Evolutionary conservation across 2,329 filamentous ascomycete species (phyloP).

Genomic region (Aspergillus tanneri): DNA sequence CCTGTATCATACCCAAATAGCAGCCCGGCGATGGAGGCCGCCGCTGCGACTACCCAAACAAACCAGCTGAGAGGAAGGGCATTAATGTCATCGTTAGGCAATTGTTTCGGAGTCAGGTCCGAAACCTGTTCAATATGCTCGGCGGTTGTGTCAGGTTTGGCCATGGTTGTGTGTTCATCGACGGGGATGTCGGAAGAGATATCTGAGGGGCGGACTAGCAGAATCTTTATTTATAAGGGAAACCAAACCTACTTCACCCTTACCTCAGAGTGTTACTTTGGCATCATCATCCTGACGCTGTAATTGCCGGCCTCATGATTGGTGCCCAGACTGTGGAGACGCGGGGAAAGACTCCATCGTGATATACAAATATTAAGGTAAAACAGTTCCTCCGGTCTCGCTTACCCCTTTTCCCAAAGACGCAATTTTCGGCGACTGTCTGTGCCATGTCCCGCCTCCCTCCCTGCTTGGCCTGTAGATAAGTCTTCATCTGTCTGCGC

Average conservation of each 20-base stretch:
- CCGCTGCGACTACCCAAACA: constrained; percentile 41
- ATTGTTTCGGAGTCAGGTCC: neutral
- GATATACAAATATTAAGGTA: neutral
- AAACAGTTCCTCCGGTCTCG: neutral
- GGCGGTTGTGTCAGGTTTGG: neutral
- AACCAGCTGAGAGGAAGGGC: constrained; percentile 39
- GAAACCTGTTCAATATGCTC: neutral
- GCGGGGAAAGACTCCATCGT: neutral
- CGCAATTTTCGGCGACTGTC: neutral
- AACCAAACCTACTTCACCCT: too few species aligned
- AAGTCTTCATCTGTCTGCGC: neutral
- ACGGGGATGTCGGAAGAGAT: too few species aligned
- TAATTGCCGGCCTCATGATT: neutral
- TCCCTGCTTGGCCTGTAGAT: neutral
- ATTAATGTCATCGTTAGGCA: constrained; percentile 27
- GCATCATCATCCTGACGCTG: neutral
- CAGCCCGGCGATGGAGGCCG: constrained; percentile 34
- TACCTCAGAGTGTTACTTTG: too few species aligned
- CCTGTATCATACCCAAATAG: constrained; percentile 50
- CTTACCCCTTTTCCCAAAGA: neutral
- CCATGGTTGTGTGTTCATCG: neutral
- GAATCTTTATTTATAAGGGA: too few species aligned
- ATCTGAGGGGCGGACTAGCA: too few species aligned
- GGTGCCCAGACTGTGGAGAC: neutral
- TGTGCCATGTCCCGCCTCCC: neutral